phyloP scores from a whole-genome alignment of 202 grass and related monocot species.

The Carex sylvatica region DNA sequence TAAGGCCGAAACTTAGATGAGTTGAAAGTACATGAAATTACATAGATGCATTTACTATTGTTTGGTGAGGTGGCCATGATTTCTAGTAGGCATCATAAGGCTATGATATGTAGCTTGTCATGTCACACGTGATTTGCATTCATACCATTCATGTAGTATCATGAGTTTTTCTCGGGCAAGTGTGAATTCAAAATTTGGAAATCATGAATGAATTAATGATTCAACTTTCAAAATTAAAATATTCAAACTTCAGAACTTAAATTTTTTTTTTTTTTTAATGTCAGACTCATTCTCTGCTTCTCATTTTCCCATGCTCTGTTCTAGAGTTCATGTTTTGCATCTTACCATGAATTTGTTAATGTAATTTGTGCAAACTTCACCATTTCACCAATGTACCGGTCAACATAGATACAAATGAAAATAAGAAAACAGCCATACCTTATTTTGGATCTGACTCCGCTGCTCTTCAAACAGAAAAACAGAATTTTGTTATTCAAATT shows the following conservation, averaged over 20 bases:
- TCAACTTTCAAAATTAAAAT: conserved; percentile 1
- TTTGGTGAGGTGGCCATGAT: conserved; percentile 1
- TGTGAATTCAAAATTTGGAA: conserved; percentile 27
- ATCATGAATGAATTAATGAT: neutral
- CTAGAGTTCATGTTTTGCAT: neutral
- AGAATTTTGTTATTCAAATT: too few species aligned
- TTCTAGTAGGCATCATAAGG: conserved; percentile 22
- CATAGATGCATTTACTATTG: conserved; percentile 15
- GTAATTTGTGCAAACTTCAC: neutral
- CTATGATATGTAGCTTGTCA: conserved; percentile 16
- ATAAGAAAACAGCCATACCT: neutral
- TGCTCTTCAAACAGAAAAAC: too few species aligned
- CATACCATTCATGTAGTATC: conserved; percentile 11
- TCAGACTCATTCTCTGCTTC: neutral
- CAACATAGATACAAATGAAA: neutral
- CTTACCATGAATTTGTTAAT: neutral
- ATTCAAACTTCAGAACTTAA: neutral
- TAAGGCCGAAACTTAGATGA: neutral
- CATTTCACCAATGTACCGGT: neutral
- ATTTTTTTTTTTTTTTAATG: neutral
- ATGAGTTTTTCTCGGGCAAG: neutral
- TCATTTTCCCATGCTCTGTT: neutral
- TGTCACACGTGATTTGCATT: conserved; percentile 27
- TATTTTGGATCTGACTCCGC: too few species aligned
- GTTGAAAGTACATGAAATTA: neutral